Evolutionary conservation across 805 yeast genomes (phyloP).

Genomic region (Candida loeiensis): DNA sequence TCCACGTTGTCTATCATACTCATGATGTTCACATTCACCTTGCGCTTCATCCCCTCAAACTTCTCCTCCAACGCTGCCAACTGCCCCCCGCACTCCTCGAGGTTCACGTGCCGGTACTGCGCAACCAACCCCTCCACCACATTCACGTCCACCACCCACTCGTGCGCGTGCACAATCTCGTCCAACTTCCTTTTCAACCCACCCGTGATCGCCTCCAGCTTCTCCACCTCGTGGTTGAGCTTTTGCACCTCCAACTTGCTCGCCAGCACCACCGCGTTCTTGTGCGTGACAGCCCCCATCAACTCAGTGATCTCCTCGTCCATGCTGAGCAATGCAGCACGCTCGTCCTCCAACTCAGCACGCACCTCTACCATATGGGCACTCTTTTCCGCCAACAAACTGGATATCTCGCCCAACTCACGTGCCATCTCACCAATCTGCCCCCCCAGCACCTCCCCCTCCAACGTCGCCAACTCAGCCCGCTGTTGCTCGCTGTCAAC

Average conservation of each 20-base stretch:
- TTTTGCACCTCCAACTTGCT: conserved; percentile 51
- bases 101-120: conserved; percentile 59
- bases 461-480: conserved; percentile 48
- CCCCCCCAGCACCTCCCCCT: conserved; percentile 24
- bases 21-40: conserved; percentile 83
- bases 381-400: conserved; percentile 19
- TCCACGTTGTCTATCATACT: conserved; percentile 88
- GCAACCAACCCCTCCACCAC: conserved; percentile 53
- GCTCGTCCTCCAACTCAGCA: conserved; percentile 49
- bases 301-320: conserved; percentile 74
- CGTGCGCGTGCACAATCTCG: conserved; percentile 50
- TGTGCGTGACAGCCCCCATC: conserved; percentile 40
- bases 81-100: conserved; percentile 59
- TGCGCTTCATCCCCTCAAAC: conserved; percentile 68
- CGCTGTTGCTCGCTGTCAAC: conserved; percentile 67
- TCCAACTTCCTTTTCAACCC: conserved; percentile 39
- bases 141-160: conserved; percentile 71
- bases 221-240: conserved; percentile 52
- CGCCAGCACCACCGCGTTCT: conserved; percentile 44
- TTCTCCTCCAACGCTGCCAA: conserved; percentile 54
- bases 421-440: conserved; percentile 22
- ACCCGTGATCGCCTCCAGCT: conserved; percentile 36
- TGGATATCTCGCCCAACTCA: conserved; percentile 2
- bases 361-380: conserved; percentile 18
- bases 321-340: conserved; percentile 57